Conservation (phyloP, 768 basidiomycete genomes). For the Lentinula edodes region DNA sequence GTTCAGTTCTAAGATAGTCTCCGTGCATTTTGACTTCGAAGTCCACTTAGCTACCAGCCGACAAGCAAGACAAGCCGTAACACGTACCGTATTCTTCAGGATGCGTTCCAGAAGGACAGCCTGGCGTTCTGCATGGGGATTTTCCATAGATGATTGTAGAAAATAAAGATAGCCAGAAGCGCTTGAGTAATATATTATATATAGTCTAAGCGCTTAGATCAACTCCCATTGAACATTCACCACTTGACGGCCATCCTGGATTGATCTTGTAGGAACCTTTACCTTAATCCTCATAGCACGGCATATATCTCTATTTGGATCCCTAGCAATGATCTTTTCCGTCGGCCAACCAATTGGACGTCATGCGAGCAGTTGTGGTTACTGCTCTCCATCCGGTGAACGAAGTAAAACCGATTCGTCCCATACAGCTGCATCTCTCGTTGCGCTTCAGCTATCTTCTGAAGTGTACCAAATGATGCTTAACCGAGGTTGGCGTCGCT, state of each 20-base stretch:
- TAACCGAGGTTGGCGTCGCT: conserved; percentile 80
- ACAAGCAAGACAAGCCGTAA: not conserved
- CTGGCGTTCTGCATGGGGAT: conserved; percentile 91
- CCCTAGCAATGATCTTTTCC: conserved; percentile 16
- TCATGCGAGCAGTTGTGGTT: conserved; percentile 51
- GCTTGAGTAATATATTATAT: too few species aligned
- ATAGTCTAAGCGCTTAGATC: too few species aligned
- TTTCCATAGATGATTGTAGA: conserved; percentile 70
- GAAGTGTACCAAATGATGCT: conserved; percentile 75
- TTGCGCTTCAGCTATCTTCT: conserved; percentile 49
- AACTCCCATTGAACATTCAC: not conserved
- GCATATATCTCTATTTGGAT: not conserved
- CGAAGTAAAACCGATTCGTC: conserved; percentile 37
- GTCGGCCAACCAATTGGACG: conserved; percentile 31
- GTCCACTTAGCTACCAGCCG: not conserved
- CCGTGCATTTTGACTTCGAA: conserved; percentile 83
- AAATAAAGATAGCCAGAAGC: not conserved
- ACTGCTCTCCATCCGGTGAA: conserved; percentile 54
- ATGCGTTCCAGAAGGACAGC: conserved; percentile 88
- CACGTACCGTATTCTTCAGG: conserved; percentile 78
- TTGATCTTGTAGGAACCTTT: too few species aligned
- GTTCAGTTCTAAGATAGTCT: conserved; percentile 85
- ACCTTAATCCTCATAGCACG: not conserved
- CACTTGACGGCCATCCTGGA: not conserved
- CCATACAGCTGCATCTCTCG: conserved; percentile 42